Conservation (phyloP, 2,329 filamentous ascomycete genomes). For the Pestalotiopsis sp. region DNA sequence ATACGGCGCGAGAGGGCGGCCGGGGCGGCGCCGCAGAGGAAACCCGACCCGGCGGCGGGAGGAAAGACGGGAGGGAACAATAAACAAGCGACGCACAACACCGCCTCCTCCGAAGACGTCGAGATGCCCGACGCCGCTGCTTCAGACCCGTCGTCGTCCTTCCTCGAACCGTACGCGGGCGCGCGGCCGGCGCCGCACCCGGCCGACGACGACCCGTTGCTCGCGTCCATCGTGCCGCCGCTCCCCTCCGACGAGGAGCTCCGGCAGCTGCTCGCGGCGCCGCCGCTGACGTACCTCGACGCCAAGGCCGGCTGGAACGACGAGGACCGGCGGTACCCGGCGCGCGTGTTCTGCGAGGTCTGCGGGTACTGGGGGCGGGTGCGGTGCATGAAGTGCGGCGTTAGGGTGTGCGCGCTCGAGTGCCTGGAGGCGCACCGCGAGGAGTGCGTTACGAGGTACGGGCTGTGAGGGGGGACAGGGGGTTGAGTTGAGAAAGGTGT, state of each 20-base stretch:
- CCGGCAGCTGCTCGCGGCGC: constrained; percentile 62
- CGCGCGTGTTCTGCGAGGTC: constrained; percentile 72
- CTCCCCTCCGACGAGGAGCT: constrained; percentile 65
- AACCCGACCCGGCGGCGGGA: constrained; percentile 8
- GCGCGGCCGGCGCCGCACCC: constrained; percentile 43
- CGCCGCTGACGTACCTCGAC: constrained; percentile 70
- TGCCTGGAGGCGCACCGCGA: constrained; percentile 74
- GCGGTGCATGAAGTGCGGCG: constrained; percentile 77
- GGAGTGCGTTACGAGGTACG: constrained; percentile 70
- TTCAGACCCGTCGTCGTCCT: constrained; percentile 14
- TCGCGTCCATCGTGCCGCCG: constrained; percentile 59
- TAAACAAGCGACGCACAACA: background rate
- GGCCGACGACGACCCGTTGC: constrained; percentile 58
- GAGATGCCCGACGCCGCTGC: constrained; percentile 46
- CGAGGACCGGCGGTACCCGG: constrained; percentile 51
- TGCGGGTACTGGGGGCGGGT: constrained; percentile 83
- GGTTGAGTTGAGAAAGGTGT: no score
- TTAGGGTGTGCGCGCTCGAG: constrained; percentile 74
- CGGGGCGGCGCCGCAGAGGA: constrained; percentile 1
- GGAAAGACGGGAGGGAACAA: background rate
- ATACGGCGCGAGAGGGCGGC: constrained; percentile 15
- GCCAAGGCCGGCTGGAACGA: constrained; percentile 52
- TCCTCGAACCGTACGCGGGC: constrained; percentile 9
- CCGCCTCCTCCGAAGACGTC: constrained; percentile 29
- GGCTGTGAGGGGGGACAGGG: constrained; percentile 38